Base-by-base conservation (phyloP, 176 grass and related monocot genomes). In the Echinochloa phyllopogon region DNA sequence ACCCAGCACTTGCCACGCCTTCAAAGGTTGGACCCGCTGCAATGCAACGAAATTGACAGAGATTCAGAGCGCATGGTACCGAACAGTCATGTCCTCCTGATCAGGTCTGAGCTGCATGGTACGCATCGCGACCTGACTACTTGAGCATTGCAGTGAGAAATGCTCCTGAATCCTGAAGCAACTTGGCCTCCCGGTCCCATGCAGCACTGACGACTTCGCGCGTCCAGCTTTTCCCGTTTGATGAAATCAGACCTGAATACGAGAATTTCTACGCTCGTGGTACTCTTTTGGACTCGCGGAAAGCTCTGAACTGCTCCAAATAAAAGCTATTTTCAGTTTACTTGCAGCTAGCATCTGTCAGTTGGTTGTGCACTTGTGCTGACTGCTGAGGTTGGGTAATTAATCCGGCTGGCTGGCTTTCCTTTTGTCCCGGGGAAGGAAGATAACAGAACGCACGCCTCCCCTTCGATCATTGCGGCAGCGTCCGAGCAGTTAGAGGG, bases 401-500 rank as follows among this genome's bases (percentile, higher is more conserved):
- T 6, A 10, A 23, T 61, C 23, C 12, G 9, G 3, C 24, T 29
- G n/a, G n/a, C n/a, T 6, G 12, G 43, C n/a, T 15, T 11, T 69
- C 4, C 71, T 74, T 74, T 74, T 51, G 48, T 74, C 27, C 48
- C 72, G 8, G 49, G 40, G 41, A 69, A 44, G 66, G 21, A 25
- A 71, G 67, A 8, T 75, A 53, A 55, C 72, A 55, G 72, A 37
- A 56, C 2, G 72, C 50, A 55, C 51, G 45, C 21, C 67, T 45
- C 20, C 20, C 66, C 9, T 9, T 10, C 33, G 61, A 42, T 11
- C 67, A 40, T 67, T 61, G 10, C 50, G 5, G 57, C 38, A 49
- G 33, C 67, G 74, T 18, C 24, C 76, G 48, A 45, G 62, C 51
- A 76, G 43, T 65, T 75, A 18, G 57, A 48, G 40, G 37, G 15